phyloP scores from a whole-genome alignment of 192 early-diverging fungal species.

The Coemansia sp. region DNA sequence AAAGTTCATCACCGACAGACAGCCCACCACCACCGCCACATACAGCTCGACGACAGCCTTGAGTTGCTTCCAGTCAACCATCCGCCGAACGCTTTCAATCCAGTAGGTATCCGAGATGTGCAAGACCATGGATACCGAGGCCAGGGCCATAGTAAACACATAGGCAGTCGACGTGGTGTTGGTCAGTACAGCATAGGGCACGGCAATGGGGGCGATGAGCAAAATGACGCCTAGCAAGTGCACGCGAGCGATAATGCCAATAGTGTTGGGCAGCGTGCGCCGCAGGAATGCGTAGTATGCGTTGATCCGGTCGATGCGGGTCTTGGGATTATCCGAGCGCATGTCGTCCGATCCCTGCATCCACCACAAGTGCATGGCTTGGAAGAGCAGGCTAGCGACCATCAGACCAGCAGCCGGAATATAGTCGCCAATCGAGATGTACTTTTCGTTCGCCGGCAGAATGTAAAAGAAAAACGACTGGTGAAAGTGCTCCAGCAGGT shows the following conservation, averaged over 20 bases:
- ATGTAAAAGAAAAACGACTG: conserved; percentile 97
- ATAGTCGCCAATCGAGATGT: conserved; percentile 88
- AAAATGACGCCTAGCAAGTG: conserved; percentile 51
- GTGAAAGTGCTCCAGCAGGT: conserved; percentile 90
- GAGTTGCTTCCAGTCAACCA: conserved; percentile 47
- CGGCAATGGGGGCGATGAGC: conserved; percentile 18
- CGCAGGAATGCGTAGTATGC: conserved; percentile 41
- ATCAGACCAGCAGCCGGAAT: conserved; percentile 81
- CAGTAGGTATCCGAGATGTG: conserved; percentile 61
- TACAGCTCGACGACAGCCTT: conserved; percentile 42
- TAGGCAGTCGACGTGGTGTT: conserved; percentile 26
- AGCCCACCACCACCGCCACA: conserved; percentile 61
- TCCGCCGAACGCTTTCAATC: conserved; percentile 33
- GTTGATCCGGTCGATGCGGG: conserved; percentile 44
- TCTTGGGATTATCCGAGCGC: conserved; percentile 28
- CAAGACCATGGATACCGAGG: conserved; percentile 45
- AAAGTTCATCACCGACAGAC: conserved; percentile 70
- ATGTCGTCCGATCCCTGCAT: conserved; percentile 36
- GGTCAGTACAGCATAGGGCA: conserved; percentile 21
- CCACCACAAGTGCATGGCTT: conserved; percentile 62
- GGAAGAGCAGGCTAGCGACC: conserved; percentile 67
- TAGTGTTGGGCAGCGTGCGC: conserved; percentile 22
- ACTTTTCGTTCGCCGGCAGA: conserved; percentile 71
- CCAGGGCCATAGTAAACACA: conserved; percentile 33
- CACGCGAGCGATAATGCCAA: conserved; percentile 31